These are phyloP conservation scores for Saitozyma podzolica DNA, from an alignment of 768 basidiomycete species.

Conservation along the genomic window DNA sequence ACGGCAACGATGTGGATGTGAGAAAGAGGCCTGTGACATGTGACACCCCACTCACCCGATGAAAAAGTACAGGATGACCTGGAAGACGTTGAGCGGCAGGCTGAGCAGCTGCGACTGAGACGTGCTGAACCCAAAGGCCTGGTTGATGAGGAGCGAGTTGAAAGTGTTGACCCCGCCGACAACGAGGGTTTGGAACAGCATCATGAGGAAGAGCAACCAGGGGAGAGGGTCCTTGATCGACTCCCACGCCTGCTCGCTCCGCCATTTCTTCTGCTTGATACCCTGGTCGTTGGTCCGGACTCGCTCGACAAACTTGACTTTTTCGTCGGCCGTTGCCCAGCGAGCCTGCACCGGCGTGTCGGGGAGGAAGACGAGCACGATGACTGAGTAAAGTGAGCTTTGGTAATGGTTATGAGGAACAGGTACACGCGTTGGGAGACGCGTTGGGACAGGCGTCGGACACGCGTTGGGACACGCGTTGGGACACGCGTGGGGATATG, in stretches of 20 bases:
- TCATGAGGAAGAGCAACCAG: conserved; percentile 57
- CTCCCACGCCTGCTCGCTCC: conserved; percentile 53
- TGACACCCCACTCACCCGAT: conserved; percentile 7
- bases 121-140: conserved; percentile 13
- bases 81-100: conserved; percentile 44
- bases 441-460: no score
- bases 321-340: conserved; percentile 51
- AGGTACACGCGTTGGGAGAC: no score
- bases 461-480: no score
- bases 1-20: not conserved
- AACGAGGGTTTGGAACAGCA: conserved; percentile 58
- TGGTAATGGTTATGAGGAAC: no score
- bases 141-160: conserved; percentile 58
- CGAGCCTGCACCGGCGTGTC: conserved; percentile 18
- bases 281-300: conserved; percentile 61
- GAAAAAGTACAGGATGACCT: conserved; percentile 33
- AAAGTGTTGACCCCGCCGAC: conserved; percentile 60
- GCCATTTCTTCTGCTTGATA: conserved; percentile 59
- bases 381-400: conserved; percentile 2
- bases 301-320: conserved; percentile 58
- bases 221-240: conserved; percentile 57
- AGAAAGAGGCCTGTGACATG: not conserved
- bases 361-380: conserved; percentile 16
- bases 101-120: conserved; percentile 54
- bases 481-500: not conserved